Evolutionary conservation across 805 yeast genomes (phyloP), one percentile per base, ranked within the genome.

Genomic region (Cyberlindnera subsufficiens): DNA sequence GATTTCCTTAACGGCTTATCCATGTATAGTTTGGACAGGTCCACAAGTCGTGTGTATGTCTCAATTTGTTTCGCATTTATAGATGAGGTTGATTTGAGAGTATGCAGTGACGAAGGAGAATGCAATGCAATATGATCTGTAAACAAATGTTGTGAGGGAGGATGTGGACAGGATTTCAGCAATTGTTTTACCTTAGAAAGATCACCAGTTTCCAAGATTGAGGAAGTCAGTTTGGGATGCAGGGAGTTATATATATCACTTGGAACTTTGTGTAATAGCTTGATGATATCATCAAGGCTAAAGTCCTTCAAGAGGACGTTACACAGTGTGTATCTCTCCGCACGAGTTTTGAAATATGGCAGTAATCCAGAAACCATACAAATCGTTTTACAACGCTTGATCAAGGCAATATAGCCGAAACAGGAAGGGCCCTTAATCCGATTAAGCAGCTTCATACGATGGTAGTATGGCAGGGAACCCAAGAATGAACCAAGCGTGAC

Each of bases 221-320:
- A 29, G 10, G 13, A 17, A 11, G 29, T 40, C 16, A 47, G 32
- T 42, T 44, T 44, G 31, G 43, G 46, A 22, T 44, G 42, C 7
- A 47, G 27, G 4, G 49, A 44, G 18, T 47, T 42, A 32, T 40
- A 44, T 11, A 7, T 18, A 17, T 39, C 19, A 5, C 8, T 6
- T 3, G 32, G 6, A 8, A 40, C n/a, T 5, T 39, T 25, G 16
- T 20, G 15, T 2, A 47, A 31, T 15, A 47, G 27, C 4, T 25
- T 27, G 17, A 39, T 36, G 29, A 44, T 47, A 25, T 42, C 45
- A 4, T 27, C 37, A 3, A 42, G 35, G 14, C 43, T 30, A 36
- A 42, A 44, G 2, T 31, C 16, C 14, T 15, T n/a, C 6, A 37
- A 6, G 3, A 47, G 15, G 13, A 36, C 30, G 15, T 38, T 16